These are phyloP conservation scores for Juglanconis oblonga DNA, from an alignment of 2,329 filamentous ascomycete species.

Conservation along the genomic window DNA sequence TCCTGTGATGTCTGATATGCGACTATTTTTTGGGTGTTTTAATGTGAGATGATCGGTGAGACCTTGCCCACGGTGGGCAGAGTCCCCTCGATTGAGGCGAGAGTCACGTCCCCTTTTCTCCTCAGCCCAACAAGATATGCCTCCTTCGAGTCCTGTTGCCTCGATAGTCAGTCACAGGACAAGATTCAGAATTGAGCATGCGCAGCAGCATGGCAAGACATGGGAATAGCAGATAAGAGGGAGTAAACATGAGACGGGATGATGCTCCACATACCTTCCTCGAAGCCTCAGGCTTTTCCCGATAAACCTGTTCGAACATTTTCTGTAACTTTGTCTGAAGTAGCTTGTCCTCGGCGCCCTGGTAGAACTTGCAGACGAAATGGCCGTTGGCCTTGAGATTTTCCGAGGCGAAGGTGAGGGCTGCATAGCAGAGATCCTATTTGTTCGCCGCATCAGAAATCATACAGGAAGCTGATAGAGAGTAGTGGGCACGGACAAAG, in stretches of 20 bases:
- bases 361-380: slow-evolving; percentile 97
- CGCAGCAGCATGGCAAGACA: slow-evolving; percentile 8
- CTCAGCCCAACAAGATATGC: slow-evolving; percentile 79
- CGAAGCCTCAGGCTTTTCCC: slow-evolving; percentile 90
- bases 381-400: slow-evolving; percentile 79
- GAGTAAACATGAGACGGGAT: not conserved
- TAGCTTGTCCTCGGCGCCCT: slow-evolving; percentile 79
- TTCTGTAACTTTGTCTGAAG: slow-evolving; percentile 72
- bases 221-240: not conserved
- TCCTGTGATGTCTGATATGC: not conserved
- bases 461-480: not conserved
- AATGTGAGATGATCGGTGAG: not conserved
- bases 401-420: slow-evolving; percentile 80
- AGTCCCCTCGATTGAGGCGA: slow-evolving; percentile 21
- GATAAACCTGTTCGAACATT: slow-evolving; percentile 75
- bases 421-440: slow-evolving; percentile 86
- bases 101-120: slow-evolving; percentile 51
- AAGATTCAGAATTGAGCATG: no score
- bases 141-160: slow-evolving; percentile 72
- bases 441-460: not conserved
- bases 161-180: not conserved
- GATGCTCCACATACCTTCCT: slow-evolving; percentile 61
- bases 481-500: not conserved
- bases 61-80: not conserved
- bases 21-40: not conserved